Evolutionary conservation across 2,329 filamentous ascomycete genomes (phyloP).

Genomic region (Rhytidhysteron rufulum): DNA sequence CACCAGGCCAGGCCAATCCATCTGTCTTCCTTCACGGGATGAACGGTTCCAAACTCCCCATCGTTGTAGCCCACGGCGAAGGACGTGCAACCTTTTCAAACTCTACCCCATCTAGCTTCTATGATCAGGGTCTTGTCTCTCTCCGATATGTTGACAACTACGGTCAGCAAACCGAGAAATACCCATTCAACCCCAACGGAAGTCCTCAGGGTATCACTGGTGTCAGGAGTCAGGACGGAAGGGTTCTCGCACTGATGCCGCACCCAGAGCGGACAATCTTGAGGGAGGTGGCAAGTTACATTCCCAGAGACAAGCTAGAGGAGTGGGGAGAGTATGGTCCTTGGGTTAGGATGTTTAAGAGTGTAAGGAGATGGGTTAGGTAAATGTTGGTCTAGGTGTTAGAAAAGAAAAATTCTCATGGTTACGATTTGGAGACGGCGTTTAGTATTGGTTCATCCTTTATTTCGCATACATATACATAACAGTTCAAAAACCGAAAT

Average conservation of each 20-base stretch:
- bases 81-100: slow-evolving; percentile 63
- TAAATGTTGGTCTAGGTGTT: no score
- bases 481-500: no score
- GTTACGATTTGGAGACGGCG: no score
- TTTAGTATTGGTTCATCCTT: no score
- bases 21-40: slow-evolving; percentile 92
- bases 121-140: slow-evolving; percentile 66
- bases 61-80: slow-evolving; percentile 87
- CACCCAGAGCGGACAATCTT: slow-evolving; percentile 88
- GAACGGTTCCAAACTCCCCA: slow-evolving; percentile 75
- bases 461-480: no score
- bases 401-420: no score
- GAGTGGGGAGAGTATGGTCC: slow-evolving; percentile 79
- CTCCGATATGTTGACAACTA: slow-evolving; percentile 85
- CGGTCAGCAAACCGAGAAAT: slow-evolving; percentile 69
- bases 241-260: slow-evolving; percentile 87
- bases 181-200: slow-evolving; percentile 88
- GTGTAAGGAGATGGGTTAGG: slow-evolving; percentile 83
- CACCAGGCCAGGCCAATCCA: slow-evolving; percentile 38
- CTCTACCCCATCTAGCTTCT: slow-evolving; percentile 49
- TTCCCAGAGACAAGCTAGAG: slow-evolving; percentile 58
- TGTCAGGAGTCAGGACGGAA: slow-evolving; percentile 71
- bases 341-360: slow-evolving; percentile 83
- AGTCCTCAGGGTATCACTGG: slow-evolving; percentile 77
- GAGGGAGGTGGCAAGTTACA: slow-evolving; percentile 72